Percentiles rank a stretch among this genome's conserved stretches.
These are phyloP conservation scores for Ceratocystis lukuohia DNA, from an alignment of 2,329 filamentous ascomycete genomes.

Conservation along the genomic window DNA sequence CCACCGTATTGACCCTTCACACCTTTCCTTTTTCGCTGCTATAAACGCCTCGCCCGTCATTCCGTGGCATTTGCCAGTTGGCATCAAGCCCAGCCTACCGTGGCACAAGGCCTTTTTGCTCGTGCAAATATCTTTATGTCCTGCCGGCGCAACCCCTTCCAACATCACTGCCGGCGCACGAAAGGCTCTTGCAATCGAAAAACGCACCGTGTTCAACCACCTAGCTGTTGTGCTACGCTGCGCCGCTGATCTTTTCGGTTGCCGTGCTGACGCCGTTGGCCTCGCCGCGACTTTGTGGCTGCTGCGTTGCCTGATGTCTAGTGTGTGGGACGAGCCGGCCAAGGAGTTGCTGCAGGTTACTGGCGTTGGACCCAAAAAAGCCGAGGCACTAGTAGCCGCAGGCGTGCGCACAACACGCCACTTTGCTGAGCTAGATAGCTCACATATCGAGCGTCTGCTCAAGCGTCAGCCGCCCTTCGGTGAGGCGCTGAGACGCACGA, in stretches of 20 bases:
- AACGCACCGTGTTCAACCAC: slow-evolving; percentile 25
- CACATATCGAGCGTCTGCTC: slow-evolving; percentile 62
- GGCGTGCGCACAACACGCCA: slow-evolving; percentile 57
- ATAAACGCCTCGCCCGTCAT: slow-evolving; percentile 30
- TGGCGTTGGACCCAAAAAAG: slow-evolving; percentile 60
- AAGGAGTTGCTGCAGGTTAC: slow-evolving; percentile 74
- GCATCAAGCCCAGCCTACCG: slow-evolving; percentile 21
- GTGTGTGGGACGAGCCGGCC: slow-evolving; percentile 68
- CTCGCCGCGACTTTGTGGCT: slow-evolving; percentile 61
- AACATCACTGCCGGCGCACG: slow-evolving; percentile 28
- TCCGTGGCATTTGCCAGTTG: slow-evolving; percentile 27
- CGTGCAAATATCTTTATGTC: slow-evolving; percentile 47
- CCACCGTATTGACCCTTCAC: slow-evolving; percentile 28
- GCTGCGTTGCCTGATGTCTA: slow-evolving; percentile 59
- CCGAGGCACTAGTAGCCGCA: slow-evolving; percentile 58
- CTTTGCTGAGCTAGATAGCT: slow-evolving; percentile 52
- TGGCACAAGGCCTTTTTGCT: slow-evolving; percentile 66
- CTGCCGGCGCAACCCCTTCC: slow-evolving; percentile 45
- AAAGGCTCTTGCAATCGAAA: slow-evolving; percentile 22
- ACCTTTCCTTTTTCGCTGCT: slow-evolving; percentile 28
- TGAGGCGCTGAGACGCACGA: slow-evolving; percentile 47
- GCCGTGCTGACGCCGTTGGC: slow-evolving; percentile 47
- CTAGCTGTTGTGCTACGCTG: slow-evolving; percentile 29
- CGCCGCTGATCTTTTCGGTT: slow-evolving; percentile 29
- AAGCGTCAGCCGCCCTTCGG: slow-evolving; percentile 77